Percentiles rank a stretch among this genome's conserved stretches.
Evolutionary conservation across 1,284 basidiomycete species (phyloP).

Genomic region (Apiotrichum porosum): DNA sequence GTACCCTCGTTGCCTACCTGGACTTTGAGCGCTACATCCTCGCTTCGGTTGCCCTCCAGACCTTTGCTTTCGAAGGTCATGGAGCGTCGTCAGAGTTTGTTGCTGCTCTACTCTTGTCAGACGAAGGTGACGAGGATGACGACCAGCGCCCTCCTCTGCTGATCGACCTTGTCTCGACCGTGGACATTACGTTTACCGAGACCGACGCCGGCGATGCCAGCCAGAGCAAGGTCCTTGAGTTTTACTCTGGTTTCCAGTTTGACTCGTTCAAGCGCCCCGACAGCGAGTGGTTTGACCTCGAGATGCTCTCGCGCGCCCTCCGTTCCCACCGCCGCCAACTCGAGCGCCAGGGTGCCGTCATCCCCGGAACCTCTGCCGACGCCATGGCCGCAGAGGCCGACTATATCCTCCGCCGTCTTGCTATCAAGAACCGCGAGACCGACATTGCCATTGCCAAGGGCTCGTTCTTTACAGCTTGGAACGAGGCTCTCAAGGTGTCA

Average conservation of each 20-base stretch:
- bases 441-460: conserved; percentile 68
- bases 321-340: conserved; percentile 59
- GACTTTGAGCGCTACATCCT: conserved; percentile 79
- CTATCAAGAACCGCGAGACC: conserved; percentile 78
- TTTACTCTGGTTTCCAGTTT: conserved; percentile 66
- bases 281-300: conserved; percentile 68
- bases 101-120: conserved; percentile 65
- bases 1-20: conserved; percentile 71
- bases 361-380: conserved; percentile 60
- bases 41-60: conserved; percentile 79
- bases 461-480: conserved; percentile 74
- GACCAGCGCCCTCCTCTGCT: conserved; percentile 74
- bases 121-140: conserved; percentile 54
- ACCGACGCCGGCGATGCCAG: conserved; percentile 58
- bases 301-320: conserved; percentile 64
- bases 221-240: conserved; percentile 54
- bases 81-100: conserved; percentile 68
- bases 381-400: conserved; percentile 64
- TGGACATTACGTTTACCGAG: conserved; percentile 85
- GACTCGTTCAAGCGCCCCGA: conserved; percentile 68
- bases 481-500: conserved; percentile 71
- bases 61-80: conserved; percentile 77
- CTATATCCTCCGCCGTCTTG: conserved; percentile 75
- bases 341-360: conserved; percentile 63
- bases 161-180: conserved; percentile 77